Conservation (phyloP, 306 rosid genomes). For the Cucurbita ficifolia region DNA sequence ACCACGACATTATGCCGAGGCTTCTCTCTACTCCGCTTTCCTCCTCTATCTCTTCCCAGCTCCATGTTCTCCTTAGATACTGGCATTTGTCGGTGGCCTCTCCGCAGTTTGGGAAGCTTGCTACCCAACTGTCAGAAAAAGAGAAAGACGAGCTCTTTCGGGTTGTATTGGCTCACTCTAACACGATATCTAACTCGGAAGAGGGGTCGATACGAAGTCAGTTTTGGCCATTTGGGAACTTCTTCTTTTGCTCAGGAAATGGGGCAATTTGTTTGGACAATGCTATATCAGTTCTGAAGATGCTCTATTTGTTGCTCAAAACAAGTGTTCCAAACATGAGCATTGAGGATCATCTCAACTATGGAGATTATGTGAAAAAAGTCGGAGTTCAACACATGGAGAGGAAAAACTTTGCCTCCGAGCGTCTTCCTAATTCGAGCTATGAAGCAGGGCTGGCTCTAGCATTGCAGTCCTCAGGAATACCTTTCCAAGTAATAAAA, state of each 20-base stretch:
- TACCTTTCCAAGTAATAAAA: constrained; percentile 37
- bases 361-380: constrained; percentile 44
- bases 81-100: constrained; percentile 56
- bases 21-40: constrained; percentile 49
- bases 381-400: constrained; percentile 28
- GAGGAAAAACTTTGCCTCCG: constrained; percentile 17
- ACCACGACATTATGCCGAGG: constrained; percentile 76
- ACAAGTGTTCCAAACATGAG: constrained; percentile 29
- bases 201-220: constrained; percentile 17
- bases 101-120: constrained; percentile 21
- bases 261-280: constrained; percentile 67
- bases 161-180: constrained; percentile 25
- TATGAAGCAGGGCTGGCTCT: constrained; percentile 65
- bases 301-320: constrained; percentile 53
- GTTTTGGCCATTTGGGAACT: constrained; percentile 70
- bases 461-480: constrained; percentile 54
- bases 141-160: constrained; percentile 31
- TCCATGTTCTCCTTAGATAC: constrained; percentile 32
- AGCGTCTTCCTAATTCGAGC: constrained; percentile 37
- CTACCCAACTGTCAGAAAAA: constrained; percentile 21
- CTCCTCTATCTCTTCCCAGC: constrained; percentile 24
- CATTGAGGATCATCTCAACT: constrained; percentile 67
- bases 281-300: constrained; percentile 37
- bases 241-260: constrained; percentile 43
- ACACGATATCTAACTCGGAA: constrained; percentile 20